These are phyloP conservation scores for Passalora sequoiae DNA, from an alignment of 2,329 filamentous ascomycete genomes.

Conservation along the genomic window DNA sequence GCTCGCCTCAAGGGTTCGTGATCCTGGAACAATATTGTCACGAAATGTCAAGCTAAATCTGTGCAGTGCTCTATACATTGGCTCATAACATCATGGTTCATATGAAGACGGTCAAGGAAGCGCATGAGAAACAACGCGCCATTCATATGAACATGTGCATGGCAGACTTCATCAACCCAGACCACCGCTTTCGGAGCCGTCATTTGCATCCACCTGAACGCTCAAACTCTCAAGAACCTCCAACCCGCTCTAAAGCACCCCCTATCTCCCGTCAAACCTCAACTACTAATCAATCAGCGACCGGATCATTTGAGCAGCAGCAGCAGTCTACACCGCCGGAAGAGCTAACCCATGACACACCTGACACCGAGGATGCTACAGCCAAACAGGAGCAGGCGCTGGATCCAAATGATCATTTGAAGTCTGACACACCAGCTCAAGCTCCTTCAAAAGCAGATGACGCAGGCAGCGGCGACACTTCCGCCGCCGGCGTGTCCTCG, in stretches of 20 bases:
- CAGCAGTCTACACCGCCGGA: not conserved
- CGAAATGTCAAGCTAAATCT: slow-evolving; percentile 1
- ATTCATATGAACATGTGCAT: slow-evolving; percentile 26
- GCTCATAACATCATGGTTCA: slow-evolving; percentile 45
- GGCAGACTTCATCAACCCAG: slow-evolving; percentile 23
- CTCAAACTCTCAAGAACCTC: slow-evolving; percentile 3
- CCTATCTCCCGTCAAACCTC: slow-evolving; percentile 1
- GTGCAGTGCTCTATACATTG: slow-evolving; percentile 30
- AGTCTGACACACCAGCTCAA: not conserved
- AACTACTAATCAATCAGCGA: not conserved
- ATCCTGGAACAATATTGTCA: not conserved
- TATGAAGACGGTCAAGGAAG: slow-evolving; percentile 33
- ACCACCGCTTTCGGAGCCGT: slow-evolving; percentile 18
- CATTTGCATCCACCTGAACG: slow-evolving; percentile 7
- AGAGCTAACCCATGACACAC: not conserved
- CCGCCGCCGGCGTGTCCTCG: not conserved
- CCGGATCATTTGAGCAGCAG: not conserved
- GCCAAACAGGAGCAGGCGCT: not conserved
- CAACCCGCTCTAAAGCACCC: not conserved
- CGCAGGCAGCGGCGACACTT: too few species aligned
- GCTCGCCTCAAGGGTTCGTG: slow-evolving; percentile 13
- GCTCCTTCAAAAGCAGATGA: not conserved
- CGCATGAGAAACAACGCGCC: slow-evolving; percentile 28
- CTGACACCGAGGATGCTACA: not conserved
- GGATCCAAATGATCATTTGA: not conserved